Evolutionary conservation across 2,329 filamentous ascomycete genomes (phyloP).

Genomic region (Didymella lethalis): DNA sequence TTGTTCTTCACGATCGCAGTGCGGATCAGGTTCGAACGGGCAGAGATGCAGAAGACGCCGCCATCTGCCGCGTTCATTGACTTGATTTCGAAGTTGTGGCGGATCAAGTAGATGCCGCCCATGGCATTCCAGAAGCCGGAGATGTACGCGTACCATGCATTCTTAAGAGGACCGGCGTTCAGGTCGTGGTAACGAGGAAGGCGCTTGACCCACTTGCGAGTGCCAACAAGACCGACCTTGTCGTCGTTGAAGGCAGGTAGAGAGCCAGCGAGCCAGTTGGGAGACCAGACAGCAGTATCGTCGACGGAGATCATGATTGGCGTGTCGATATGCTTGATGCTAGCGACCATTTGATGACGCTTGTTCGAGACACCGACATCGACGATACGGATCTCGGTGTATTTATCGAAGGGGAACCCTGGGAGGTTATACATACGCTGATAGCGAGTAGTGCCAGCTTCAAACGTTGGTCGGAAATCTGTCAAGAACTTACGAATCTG

Average conservation of each 20-base stretch:
- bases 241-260: slow-evolving; percentile 30
- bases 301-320: slow-evolving; percentile 27
- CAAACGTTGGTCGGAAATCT: slow-evolving; percentile 4
- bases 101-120: slow-evolving; percentile 38
- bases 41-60: slow-evolving; percentile 45
- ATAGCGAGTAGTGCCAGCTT: slow-evolving; percentile 17
- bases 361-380: slow-evolving; percentile 31
- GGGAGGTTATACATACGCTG: slow-evolving; percentile 17
- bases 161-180: background rate
- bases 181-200: slow-evolving; percentile 3
- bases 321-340: slow-evolving; percentile 19
- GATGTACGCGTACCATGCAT: slow-evolving; percentile 20
- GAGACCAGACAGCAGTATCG: slow-evolving; percentile 33
- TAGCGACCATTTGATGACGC: slow-evolving; percentile 27
- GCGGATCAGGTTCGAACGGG: slow-evolving; percentile 39
- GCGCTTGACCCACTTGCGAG: slow-evolving; percentile 36
- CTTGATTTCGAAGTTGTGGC: slow-evolving; percentile 47
- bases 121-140: slow-evolving; percentile 36
- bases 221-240: slow-evolving; percentile 35
- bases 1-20: slow-evolving; percentile 32
- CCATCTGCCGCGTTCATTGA: slow-evolving; percentile 44
- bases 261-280: slow-evolving; percentile 22
- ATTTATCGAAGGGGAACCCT: background rate
- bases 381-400: slow-evolving; percentile 11
- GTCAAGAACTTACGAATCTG: slow-evolving; percentile 5